phyloP scores from a whole-genome alignment of 257 asterid species.

The Cordia subcordata region DNA sequence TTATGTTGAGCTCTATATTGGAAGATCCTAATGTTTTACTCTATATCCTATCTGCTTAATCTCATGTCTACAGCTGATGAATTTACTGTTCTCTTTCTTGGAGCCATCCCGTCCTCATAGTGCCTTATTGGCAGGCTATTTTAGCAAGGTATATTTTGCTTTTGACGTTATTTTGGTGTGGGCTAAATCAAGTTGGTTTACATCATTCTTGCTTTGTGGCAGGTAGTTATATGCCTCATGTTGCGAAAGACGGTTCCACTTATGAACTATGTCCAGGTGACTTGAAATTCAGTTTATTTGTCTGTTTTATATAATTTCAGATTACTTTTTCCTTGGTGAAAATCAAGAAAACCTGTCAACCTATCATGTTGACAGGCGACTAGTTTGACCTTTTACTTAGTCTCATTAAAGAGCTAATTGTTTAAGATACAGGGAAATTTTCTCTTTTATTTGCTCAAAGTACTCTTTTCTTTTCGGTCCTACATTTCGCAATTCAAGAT shows the following conservation, averaged over 20 bases:
- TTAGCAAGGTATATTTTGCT: constrained; percentile 71
- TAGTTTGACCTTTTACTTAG: no score
- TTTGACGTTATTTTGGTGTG: background rate
- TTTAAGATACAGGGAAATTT: no score
- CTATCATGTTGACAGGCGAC: no score
- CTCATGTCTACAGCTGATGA: constrained; percentile 71
- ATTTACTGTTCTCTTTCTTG: constrained; percentile 89
- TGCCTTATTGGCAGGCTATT: constrained; percentile 90
- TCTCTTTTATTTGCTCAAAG: no score
- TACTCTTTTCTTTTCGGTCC: no score
- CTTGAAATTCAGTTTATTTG: background rate
- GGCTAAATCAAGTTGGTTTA: constrained; percentile 20
- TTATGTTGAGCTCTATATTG: background rate
- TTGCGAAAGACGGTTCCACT: constrained; percentile 78
- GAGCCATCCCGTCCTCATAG: constrained; percentile 83
- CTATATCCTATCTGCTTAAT: background rate
- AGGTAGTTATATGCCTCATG: constrained; percentile 96
- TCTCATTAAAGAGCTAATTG: no score
- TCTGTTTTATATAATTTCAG: background rate
- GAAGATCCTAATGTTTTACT: background rate
- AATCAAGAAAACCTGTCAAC: no score
- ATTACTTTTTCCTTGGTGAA: no score
- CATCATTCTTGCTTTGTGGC: constrained; percentile 26
- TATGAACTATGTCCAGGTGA: constrained; percentile 92
- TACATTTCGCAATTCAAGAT: no score